Evolutionary conservation across 176 grass and related monocot species (phyloP), one percentile per base, ranked within the genome.

Genomic region (Hyparrhenia diplandra): DNA sequence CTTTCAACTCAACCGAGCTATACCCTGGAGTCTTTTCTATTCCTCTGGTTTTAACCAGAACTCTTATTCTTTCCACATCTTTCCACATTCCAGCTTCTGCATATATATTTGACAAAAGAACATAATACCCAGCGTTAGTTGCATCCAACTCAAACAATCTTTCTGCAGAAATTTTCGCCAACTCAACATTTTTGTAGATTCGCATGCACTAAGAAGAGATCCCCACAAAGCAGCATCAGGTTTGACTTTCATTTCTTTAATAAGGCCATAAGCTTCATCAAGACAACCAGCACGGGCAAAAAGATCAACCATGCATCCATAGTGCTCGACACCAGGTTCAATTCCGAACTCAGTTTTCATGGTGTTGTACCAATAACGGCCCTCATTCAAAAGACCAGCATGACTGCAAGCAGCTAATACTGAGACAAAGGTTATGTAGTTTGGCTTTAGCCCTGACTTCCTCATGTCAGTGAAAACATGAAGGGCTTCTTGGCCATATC

Each of bases 71-170:
- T 74, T 94, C 86, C 58, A 87, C 91, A 90, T 91, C 81, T 65
- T 89, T 87, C 94, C 89, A 94, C 89, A 79, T 94, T 78, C 94
- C 89, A 60, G 87, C 86, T 82, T 92, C 86, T 75, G 88, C 89
- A 86, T 97, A 97, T 82, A 94, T 91, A 87, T 94, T 97, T 25
- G 94, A 87, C 77, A 97, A 82, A 52, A 97, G 77, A 70, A 97
- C 89, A 82, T 97, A 94, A 51, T 92, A 97, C 32, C 94, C 94
- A 70, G 82, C 76, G 71, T 92, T 97, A 68, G 85, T 90, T 10
- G 80, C 79, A 78, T 97, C 94, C 35, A 97, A 78, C 69, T 89
- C 87, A 71, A 94, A 97, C 85, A 97, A 86, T 81, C 81, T 94
- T 68, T 88, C 82, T 4, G 85, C 86, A 79, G 82, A 87, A 81